Base-by-base conservation (phyloP, 2,329 filamentous ascomycete species). In the Xylaria sp. region DNA sequence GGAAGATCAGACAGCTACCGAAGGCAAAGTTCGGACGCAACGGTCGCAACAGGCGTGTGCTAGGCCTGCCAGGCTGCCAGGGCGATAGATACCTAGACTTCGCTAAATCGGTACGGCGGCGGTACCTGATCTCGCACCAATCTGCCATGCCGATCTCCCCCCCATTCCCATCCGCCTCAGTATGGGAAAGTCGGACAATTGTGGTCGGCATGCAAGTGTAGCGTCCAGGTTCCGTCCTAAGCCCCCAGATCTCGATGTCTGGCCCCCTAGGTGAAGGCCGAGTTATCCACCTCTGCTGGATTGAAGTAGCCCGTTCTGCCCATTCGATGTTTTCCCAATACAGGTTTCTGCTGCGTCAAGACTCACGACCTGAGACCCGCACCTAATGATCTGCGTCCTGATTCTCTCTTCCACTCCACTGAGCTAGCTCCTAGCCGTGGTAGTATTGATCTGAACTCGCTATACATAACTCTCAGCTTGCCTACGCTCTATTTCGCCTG, bases 341-440 rank as follows among this genome's bases (percentile, higher is more conserved):
- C 60, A 63, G 59, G 61, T 61, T 63, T 63, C 52, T 58, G 42
- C 52, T 63, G 56, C 59, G 46, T 57, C 57, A 57, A 59, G 50
- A 48, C 38, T 54, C 50, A 55, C 54, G 52, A 56, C 58, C 54
- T 57, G 52, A 57, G 57, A 44, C 56, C 42, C 43, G 44, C 50
- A 52, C 39, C 34, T 48, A 29, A 34, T 26, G 24, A 47, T 51
- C 37, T 52, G 44, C 52, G 39, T 48, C 52, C 47, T 46, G 37
- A 48, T 56, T n/a, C 54, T 46, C 22, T 50, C 43, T 49, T 48
- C 47, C 45, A 53, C 53, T 39, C 46, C 47, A 46, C 29, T 9
- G 38, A 42, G 18, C 2, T 42, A 42, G 7, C 44, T 37, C 17
- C 26, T 42, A 39, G 38, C 43, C 50, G 44, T 52, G n/a, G n/a